A percentile compares a stretch with the other conserved stretches of the same genome.
Evolutionary conservation across 2,329 filamentous ascomycete species (phyloP).

Genomic region (Seiridium cupressi): DNA sequence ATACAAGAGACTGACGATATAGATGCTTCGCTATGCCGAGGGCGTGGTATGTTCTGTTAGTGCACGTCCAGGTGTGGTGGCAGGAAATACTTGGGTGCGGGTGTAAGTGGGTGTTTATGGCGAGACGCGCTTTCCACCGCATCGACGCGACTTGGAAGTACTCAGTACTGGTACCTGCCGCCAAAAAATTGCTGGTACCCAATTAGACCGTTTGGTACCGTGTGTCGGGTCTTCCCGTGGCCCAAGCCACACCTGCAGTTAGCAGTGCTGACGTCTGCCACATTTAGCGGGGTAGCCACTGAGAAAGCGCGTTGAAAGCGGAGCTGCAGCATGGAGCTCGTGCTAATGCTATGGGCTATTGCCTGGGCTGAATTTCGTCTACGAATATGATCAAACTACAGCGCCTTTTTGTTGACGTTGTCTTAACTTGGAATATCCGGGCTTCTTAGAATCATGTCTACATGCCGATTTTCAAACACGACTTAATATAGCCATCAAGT

Average conservation of each 20-base stretch:
- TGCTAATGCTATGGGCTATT: background rate
- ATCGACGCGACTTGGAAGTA: slow-evolving; percentile 1
- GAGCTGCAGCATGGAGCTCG: background rate
- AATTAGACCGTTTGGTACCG: too few species aligned
- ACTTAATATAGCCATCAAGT: too few species aligned
- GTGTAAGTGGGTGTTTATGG: slow-evolving; percentile 4
- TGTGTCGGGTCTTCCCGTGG: too few species aligned
- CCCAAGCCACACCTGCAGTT: background rate
- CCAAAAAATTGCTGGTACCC: too few species aligned
- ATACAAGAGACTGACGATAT: background rate
- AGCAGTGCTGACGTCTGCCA: background rate
- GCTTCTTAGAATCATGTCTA: too few species aligned
- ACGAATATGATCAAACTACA: too few species aligned
- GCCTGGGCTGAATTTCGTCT: too few species aligned
- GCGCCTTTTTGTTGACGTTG: too few species aligned
- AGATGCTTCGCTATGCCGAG: background rate
- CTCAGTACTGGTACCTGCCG: too few species aligned
- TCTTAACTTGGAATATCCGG: too few species aligned
- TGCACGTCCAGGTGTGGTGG: background rate
- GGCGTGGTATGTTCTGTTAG: slow-evolving; percentile 3
- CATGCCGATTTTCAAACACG: too few species aligned
- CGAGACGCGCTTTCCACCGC: slow-evolving; percentile 1
- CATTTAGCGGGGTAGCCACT: background rate
- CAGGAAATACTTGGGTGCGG: background rate
- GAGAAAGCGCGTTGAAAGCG: background rate